Evolutionary conservation across 495 filamentous ascomycete genomes (phyloP).

Genomic region (Hypoxylon crocopeplum): DNA sequence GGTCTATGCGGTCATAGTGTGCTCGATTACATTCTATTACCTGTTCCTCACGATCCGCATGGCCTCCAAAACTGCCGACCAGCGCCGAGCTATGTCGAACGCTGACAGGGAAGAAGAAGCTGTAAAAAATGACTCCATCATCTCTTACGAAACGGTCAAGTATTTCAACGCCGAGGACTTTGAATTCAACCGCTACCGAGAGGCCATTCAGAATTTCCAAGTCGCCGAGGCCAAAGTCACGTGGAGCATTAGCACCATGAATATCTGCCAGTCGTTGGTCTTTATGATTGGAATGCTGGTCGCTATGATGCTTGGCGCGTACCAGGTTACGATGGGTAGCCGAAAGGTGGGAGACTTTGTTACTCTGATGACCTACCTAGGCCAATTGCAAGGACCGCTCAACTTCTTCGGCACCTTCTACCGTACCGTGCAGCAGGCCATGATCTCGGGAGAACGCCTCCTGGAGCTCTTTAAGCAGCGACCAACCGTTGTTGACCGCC

Average conservation of each 20-base stretch:
- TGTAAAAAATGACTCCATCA: slow-evolving; percentile 97
- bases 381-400: slow-evolving; percentile 87
- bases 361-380: slow-evolving; percentile 83
- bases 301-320: slow-evolving; percentile 85
- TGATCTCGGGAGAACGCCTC: slow-evolving; percentile 96
- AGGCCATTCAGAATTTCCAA: slow-evolving; percentile 82
- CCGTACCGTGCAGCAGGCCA: slow-evolving; percentile 89
- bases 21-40: slow-evolving; percentile 93
- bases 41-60: slow-evolving; percentile 94
- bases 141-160: slow-evolving; percentile 97
- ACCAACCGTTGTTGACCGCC: slow-evolving; percentile 83
- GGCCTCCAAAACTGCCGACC: slow-evolving; percentile 90
- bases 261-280: slow-evolving; percentile 89
- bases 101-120: slow-evolving; percentile 93
- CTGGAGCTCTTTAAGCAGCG: slow-evolving; percentile 89
- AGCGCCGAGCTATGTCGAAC: slow-evolving; percentile 91
- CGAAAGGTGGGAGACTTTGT: slow-evolving; percentile 81
- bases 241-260: slow-evolving; percentile 89
- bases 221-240: slow-evolving; percentile 85
- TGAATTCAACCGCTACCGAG: slow-evolving; percentile 74
- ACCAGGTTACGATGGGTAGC: slow-evolving; percentile 78
- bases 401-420: slow-evolving; percentile 99
- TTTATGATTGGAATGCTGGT: slow-evolving; percentile 90
- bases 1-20: slow-evolving; percentile 90
- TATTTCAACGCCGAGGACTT: slow-evolving; percentile 98